Conservation (phyloP, 106 monocot species). For the Xerophyta viscosa region DNA sequence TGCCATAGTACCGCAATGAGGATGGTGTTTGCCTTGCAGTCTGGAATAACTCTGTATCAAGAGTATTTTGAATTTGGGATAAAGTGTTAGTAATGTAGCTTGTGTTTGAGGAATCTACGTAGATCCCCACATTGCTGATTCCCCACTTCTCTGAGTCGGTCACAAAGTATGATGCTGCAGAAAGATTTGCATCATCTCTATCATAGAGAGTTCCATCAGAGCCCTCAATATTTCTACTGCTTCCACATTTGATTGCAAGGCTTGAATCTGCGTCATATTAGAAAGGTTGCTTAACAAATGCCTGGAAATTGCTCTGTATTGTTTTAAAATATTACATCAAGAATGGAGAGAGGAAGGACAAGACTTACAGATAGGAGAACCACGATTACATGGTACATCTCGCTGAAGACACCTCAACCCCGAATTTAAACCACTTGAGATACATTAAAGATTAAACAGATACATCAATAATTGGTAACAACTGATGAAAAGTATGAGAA, state of each 20-base stretch:
- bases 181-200: conserved; percentile 36
- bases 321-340: not conserved
- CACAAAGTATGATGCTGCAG: conserved; percentile 67
- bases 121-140: conserved; percentile 66
- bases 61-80: conserved; percentile 57
- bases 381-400: conserved; percentile 49
- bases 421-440: conserved; percentile 42
- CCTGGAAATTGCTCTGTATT: not conserved
- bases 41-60: conserved; percentile 70
- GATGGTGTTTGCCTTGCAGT: conserved; percentile 68
- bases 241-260: conserved; percentile 84
- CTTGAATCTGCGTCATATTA: conserved; percentile 34
- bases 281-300: not conserved
- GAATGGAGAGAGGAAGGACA: not conserved
- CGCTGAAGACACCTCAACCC: conserved; percentile 83
- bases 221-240: conserved; percentile 31
- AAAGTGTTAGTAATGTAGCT: conserved; percentile 30
- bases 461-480: not conserved
- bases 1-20: conserved; percentile 84
- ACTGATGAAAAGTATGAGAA: not conserved
- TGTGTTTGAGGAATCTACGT: conserved; percentile 29
- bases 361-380: conserved; percentile 53
- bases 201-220: conserved; percentile 51
- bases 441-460: not conserved
- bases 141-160: conserved; percentile 47